These are phyloP conservation scores for Carex arenaria DNA, from an alignment of 202 grass and related monocot species.

Conservation along the genomic window DNA sequence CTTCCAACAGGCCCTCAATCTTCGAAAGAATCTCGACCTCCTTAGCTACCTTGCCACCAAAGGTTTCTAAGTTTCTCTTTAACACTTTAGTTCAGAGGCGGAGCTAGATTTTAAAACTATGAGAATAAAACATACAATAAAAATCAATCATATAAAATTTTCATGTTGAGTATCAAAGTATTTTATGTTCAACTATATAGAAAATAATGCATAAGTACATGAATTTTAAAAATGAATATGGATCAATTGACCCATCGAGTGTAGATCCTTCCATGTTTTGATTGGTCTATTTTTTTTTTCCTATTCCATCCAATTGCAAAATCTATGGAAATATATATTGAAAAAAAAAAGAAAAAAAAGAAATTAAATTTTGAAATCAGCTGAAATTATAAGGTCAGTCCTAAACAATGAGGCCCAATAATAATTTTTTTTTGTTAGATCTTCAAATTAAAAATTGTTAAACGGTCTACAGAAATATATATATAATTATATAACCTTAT, in stretches of 20 bases:
- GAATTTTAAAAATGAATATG: no score
- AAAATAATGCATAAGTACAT: no score
- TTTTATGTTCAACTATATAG: no score
- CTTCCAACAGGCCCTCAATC: neutral
- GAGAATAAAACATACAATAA: no score
- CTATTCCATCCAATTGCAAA: no score
- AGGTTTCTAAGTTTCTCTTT: neutral
- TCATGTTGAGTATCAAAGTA: no score
- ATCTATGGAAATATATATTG: neutral
- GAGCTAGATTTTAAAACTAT: no score
- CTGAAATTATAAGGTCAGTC: neutral
- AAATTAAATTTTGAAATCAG: neutral
- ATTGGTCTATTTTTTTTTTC: no score
- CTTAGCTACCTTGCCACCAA: neutral
- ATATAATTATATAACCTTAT: no score
- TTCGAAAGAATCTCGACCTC: constrained; percentile 2
- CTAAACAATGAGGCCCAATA: neutral
- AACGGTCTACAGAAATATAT: neutral
- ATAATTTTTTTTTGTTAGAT: neutral
- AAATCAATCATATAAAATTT: no score
- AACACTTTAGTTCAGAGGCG: no score
- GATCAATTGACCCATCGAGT: no score
- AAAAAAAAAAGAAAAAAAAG: neutral
- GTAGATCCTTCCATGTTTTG: neutral
- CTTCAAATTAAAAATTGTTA: neutral